Percentiles rank a stretch among this genome's conserved stretches.
These are phyloP conservation scores for Sesbania bispinosa DNA, from an alignment of 306 rosid genomes.

Conservation along the genomic window DNA sequence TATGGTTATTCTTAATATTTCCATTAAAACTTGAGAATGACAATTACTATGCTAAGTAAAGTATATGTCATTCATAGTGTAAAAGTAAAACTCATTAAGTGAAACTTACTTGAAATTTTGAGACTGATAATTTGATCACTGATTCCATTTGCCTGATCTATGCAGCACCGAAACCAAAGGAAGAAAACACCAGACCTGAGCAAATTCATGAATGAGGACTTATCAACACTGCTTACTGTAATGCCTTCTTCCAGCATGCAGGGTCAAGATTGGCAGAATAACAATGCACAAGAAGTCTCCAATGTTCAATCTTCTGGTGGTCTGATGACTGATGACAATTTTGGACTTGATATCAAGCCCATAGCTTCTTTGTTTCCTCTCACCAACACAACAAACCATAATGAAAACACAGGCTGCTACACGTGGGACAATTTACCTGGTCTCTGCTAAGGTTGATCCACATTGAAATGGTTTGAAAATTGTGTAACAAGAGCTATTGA, in stretches of 20 bases:
- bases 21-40: background rate
- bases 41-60: too few species aligned
- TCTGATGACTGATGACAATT: slow-evolving; percentile 32
- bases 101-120: background rate
- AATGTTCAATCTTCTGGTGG: slow-evolving; percentile 49
- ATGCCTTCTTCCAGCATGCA: slow-evolving; percentile 48
- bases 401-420: slow-evolving; percentile 39
- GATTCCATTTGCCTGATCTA: background rate
- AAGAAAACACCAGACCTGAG: slow-evolving; percentile 37
- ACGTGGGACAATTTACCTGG: slow-evolving; percentile 76
- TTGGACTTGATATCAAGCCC: slow-evolving; percentile 57
- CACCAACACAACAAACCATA: slow-evolving; percentile 38
- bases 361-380: slow-evolving; percentile 62
- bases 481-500: slow-evolving; percentile 1
- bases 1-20: background rate
- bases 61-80: too few species aligned
- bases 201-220: slow-evolving; percentile 49
- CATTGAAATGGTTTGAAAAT: background rate
- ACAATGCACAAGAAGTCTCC: slow-evolving; percentile 22
- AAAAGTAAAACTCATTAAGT: background rate
- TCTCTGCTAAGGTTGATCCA: slow-evolving; percentile 43
- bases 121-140: background rate
- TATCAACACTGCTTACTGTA: slow-evolving; percentile 51
- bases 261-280: slow-evolving; percentile 49
- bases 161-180: slow-evolving; percentile 48